Base-by-base conservation (phyloP, 1,284 basidiomycete genomes). In the Butyriboletus appendiculatus region DNA sequence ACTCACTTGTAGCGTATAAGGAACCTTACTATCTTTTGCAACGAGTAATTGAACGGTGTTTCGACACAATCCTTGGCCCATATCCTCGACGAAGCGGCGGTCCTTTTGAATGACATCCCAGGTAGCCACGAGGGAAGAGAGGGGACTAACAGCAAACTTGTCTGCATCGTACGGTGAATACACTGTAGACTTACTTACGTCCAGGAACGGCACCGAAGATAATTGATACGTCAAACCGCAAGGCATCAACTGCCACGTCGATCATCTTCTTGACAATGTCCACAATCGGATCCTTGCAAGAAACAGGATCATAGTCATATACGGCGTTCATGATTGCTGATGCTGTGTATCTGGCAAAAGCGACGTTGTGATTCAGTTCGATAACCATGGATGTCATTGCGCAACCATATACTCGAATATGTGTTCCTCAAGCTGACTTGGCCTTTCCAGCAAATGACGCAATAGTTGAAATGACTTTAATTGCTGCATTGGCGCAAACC, bases 281-380 rank as follows among this genome's bases (percentile, higher is more conserved):
- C 18, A 62, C 46, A 30, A 59, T 48, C 15, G 42, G 42, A 38
- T 63, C 62, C 12, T 52, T 44, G 34, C 48, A 50, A n/a, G 59
- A 57, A 7, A 37, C n/a, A 9, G 56, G 50, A 15, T 67, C 61
- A 40, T 67, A 63, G 5, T 58, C 57, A 24, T 65, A 67, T 5
- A 55, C 55, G 7, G 41, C 48, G 14, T 60, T 55, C 57, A 61
- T 55, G 28, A 60, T n/a, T 18, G 58, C 20, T 3, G 58, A 60
- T 15, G 57, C 44, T 3, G 64, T 56, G 22, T 57, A 62, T 37
- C 62, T 65, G 43, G 10, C 24, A 34, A 35, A 41, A 5, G 10
- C 20, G 42, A 32, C n/a, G 20, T 40, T 15, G 28, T 18, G 16
- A 37, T 11, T 33, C 4, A 4, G n/a, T 42, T 18, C 30, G 15